Evolutionary conservation across 306 rosid genomes (phyloP).

Genomic region (Begonia masoniana): DNA sequence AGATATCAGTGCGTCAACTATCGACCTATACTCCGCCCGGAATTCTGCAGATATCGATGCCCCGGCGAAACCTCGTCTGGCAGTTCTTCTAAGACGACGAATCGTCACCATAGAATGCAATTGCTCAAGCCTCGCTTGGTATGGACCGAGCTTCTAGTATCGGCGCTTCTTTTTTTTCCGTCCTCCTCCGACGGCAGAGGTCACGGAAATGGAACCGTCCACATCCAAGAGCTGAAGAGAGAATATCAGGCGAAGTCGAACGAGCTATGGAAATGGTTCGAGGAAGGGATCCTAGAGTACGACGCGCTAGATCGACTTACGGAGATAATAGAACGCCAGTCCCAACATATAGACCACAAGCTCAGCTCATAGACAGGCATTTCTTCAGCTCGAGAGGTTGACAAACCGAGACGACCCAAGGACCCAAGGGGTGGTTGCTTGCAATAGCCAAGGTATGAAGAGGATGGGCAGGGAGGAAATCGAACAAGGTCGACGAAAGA

Average conservation of each 20-base stretch:
- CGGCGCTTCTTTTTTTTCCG: constrained; percentile 64
- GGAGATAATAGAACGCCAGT: too few relatives aligned
- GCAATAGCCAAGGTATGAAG: too few relatives aligned
- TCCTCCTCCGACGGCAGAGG: constrained; percentile 29
- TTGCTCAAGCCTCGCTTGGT: constrained; percentile 65
- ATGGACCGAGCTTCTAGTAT: constrained; percentile 74
- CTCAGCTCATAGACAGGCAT: too few relatives aligned
- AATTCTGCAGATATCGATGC: constrained; percentile 30
- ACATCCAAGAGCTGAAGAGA: constrained; percentile 21
- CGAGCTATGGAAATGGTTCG: constrained; percentile 38
- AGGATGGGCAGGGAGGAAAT: too few relatives aligned
- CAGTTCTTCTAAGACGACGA: constrained; percentile 23
- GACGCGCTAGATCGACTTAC: constrained; percentile 36
- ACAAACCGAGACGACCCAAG: too few relatives aligned
- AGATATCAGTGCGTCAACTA: constrained; percentile 7
- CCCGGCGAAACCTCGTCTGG: constrained; percentile 23
- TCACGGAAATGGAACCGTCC: constrained; percentile 12
- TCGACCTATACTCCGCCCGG: constrained; percentile 15
- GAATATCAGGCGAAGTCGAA: constrained; percentile 28
- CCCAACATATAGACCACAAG: too few relatives aligned
- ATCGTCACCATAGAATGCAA: constrained; percentile 40
- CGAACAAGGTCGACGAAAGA: too few relatives aligned
- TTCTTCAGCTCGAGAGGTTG: too few relatives aligned
- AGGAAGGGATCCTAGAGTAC: too few relatives aligned
- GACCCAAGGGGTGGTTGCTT: too few relatives aligned